A percentile compares a stretch with the other conserved stretches of the same genome.
Evolutionary conservation across 352 stramenopile species (phyloP).

Genomic region (Globisporangium canariense): DNA sequence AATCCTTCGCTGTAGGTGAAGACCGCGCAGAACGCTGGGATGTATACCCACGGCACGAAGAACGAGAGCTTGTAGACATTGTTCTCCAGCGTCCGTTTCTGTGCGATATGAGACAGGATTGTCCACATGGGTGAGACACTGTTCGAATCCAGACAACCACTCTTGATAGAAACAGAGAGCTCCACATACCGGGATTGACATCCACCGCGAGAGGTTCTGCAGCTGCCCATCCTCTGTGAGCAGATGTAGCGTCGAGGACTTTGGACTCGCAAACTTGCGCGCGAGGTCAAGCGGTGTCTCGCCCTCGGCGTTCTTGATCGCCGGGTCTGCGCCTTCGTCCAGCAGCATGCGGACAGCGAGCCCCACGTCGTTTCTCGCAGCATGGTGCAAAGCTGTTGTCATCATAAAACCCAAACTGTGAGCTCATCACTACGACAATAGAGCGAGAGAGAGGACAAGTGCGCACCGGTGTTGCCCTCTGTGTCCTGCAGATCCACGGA

Average conservation of each 20-base stretch:
- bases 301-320: slow-evolving; percentile 36
- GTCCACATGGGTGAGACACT: background rate
- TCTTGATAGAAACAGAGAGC: background rate
- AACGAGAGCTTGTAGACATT: slow-evolving; percentile 76
- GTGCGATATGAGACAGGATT: background rate
- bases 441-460: background rate
- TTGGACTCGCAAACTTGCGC: slow-evolving; percentile 24
- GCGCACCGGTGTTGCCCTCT: slow-evolving; percentile 65
- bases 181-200: slow-evolving; percentile 31
- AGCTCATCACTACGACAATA: background rate
- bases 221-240: slow-evolving; percentile 57
- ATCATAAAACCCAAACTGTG: background rate
- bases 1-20: slow-evolving; percentile 31
- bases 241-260: slow-evolving; percentile 41
- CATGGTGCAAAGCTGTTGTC: slow-evolving; percentile 55
- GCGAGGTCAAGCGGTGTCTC: slow-evolving; percentile 56
- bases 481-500: slow-evolving; percentile 46
- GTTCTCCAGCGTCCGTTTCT: slow-evolving; percentile 60
- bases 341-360: slow-evolving; percentile 69
- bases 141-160: background rate
- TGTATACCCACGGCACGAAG: slow-evolving; percentile 62
- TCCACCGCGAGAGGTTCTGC: slow-evolving; percentile 35
- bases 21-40: slow-evolving; percentile 45
- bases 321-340: slow-evolving; percentile 47
- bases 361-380: slow-evolving; percentile 53